Evolutionary conservation across 345 rosid species (phyloP), one percentile per base, ranked within the genome.

Genomic region (Hirschfeldia incana): DNA sequence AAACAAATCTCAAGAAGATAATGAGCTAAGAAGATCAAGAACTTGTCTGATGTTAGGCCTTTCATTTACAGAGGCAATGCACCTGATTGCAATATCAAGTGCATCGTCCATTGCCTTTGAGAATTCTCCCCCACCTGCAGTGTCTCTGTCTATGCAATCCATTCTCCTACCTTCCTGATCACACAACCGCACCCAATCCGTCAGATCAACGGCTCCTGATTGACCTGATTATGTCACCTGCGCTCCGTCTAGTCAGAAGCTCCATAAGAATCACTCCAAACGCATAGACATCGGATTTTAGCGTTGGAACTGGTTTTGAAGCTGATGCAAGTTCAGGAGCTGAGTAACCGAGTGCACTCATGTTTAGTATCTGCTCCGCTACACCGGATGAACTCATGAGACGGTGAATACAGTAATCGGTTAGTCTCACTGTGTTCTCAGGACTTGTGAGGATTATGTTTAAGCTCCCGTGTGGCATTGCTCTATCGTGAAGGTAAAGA

Each of bases 41-140:
- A 94, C 91, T 85, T 88, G 96, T 89, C 94, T 90, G 84, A 93
- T 88, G 90, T 87, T 90, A 86, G 98, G 98, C 85, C 98, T 86
- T 84, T 94, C 94, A 80, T 88, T 86, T 76, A 90, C 91, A 69
- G 94, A 87, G 78, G 85, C 88, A 86, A 94, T 91, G 81, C 98
- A 94, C 89, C 86, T 77, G 60, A 94, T 87, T 17, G 98, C 90
- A 74, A 92, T 67, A 6, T 84, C 89, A 15, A 94, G 92, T 86
- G 92, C 82, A 81, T 94, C 97, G 4, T 92, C 97, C 98, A 94
- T 94, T 13, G 91, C 92, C 81, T 86, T 85, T 3, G 91, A 75
- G 70, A 88, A 87, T 75, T 90, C 97, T 85, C 92, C 98, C 70
- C 94, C 94, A 2, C 88, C 87, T 1, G 89, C 92, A 51, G 90